phyloP scores from a whole-genome alignment of 306 rosid species.

The Prunus dulcis region DNA sequence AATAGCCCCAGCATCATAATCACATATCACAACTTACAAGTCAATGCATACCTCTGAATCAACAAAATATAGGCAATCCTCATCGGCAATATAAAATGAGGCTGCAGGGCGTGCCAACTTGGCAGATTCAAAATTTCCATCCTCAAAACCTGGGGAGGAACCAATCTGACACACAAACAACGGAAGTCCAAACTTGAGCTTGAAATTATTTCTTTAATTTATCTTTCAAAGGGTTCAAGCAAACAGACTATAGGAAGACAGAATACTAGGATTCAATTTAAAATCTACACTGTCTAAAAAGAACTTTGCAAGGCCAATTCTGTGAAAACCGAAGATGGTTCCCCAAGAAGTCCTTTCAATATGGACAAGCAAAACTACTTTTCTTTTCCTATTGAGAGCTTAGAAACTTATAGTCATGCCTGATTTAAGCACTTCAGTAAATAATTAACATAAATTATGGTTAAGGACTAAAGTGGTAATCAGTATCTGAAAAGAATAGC shows the following conservation, averaged over 20 bases:
- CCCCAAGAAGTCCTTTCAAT: neutral
- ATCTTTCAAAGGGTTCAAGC: neutral
- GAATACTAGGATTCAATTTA: neutral
- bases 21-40: neutral
- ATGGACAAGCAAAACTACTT: neutral
- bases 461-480: neutral
- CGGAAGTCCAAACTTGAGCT: constrained; percentile 5
- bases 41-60: constrained; percentile 81
- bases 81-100: constrained; percentile 58
- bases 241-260: neutral
- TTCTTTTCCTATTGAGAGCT: neutral
- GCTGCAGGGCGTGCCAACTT: constrained; percentile 86
- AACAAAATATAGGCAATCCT: constrained; percentile 78
- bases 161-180: constrained; percentile 63
- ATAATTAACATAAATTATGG: neutral
- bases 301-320: neutral
- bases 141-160: constrained; percentile 91
- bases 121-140: constrained; percentile 81
- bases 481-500: neutral
- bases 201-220: neutral
- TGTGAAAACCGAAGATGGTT: neutral
- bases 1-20: neutral
- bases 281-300: neutral
- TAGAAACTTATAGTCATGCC: neutral
- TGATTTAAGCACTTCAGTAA: neutral